Evolutionary conservation across 2,329 filamentous ascomycete genomes (phyloP).

Genomic region (Pseudogymnoascus sp.): DNA sequence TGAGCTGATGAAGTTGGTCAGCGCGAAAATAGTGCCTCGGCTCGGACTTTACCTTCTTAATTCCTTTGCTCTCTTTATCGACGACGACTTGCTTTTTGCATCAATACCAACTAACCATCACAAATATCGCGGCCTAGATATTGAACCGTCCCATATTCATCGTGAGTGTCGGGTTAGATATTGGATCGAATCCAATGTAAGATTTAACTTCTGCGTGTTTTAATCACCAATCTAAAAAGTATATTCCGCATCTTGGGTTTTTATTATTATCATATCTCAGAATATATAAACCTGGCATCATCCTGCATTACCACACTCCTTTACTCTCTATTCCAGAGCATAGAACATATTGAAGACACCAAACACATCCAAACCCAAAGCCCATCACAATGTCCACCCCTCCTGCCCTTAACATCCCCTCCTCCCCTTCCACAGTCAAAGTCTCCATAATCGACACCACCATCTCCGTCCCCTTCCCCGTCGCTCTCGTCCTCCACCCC

Average conservation of each 20-base stretch:
- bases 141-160: not conserved
- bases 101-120: not conserved
- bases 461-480: conserved; percentile 19
- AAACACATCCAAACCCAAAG: not conserved
- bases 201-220: not conserved
- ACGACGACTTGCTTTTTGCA: not conserved
- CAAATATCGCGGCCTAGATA: not conserved
- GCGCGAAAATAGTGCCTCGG: not conserved
- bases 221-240: not conserved
- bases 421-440: conserved; percentile 24
- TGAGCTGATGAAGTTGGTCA: not conserved
- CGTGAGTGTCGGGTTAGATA: not conserved
- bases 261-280: not conserved
- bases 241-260: not conserved
- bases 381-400: not conserved
- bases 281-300: not conserved
- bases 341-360: not conserved
- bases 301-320: too few species aligned
- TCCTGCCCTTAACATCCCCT: conserved; percentile 25
- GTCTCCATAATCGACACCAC: conserved; percentile 29
- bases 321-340: not conserved
- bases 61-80: not conserved
- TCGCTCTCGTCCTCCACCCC: conserved; percentile 18
- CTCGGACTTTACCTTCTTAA: not conserved
- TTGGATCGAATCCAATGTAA: not conserved